Evolutionary conservation across 208 protist genomes (phyloP).

Genomic region (Trypanosomatidae sp.): DNA sequence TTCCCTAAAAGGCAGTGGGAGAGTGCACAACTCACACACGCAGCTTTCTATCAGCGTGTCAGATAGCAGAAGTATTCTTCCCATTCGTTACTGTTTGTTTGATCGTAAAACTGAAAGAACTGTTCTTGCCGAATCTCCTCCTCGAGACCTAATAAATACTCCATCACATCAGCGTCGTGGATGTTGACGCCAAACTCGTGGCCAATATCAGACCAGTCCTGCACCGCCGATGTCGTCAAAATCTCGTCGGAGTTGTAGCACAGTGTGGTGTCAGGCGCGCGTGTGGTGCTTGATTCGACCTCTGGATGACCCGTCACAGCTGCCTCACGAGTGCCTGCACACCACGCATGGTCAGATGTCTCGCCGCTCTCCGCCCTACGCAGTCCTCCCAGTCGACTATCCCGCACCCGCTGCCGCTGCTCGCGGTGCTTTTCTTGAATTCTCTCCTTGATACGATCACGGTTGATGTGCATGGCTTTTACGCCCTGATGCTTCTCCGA

Average conservation of each 20-base stretch:
- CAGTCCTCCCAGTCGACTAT: slow-evolving; percentile 19
- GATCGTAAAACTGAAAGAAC: slow-evolving; percentile 61
- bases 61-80: slow-evolving; percentile 70
- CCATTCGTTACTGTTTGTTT: slow-evolving; percentile 56
- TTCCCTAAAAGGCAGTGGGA: neutral
- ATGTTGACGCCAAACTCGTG: slow-evolving; percentile 63
- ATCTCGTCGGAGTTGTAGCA: slow-evolving; percentile 3
- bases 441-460: slow-evolving; percentile 57
- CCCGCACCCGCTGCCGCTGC: slow-evolving; percentile 22
- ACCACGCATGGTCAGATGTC: neutral
- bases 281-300: neutral
- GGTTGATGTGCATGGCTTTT: slow-evolving; percentile 49
- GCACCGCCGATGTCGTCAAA: slow-evolving; percentile 8
- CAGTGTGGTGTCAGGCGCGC: neutral
- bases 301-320: neutral
- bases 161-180: slow-evolving; percentile 41
- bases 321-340: neutral
- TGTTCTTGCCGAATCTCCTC: slow-evolving; percentile 81
- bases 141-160: slow-evolving; percentile 68
- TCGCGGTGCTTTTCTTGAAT: slow-evolving; percentile 46
- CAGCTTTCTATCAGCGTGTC: slow-evolving; percentile 6
- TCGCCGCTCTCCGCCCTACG: slow-evolving; percentile 9
- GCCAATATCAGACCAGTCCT: slow-evolving; percentile 52
- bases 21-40: neutral
- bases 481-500: slow-evolving; percentile 28